Conservation (phyloP, 371 early-diverging fungal species). For the Lichtheimia ornata region DNA sequence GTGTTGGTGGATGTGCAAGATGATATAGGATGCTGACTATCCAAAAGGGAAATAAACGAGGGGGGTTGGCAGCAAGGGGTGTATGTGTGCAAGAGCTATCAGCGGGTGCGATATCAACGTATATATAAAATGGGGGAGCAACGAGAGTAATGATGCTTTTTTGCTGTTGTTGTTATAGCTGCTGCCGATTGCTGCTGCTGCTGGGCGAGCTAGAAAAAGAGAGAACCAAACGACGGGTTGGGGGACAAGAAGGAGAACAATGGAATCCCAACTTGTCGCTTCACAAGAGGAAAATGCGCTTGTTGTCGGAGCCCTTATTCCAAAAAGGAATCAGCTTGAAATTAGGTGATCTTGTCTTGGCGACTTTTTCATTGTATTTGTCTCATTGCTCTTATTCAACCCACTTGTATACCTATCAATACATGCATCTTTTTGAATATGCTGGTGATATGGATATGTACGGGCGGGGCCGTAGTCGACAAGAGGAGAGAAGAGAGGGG, state of each 20-base stretch:
- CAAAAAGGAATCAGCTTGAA: slow-evolving; percentile 15
- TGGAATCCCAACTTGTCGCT: not conserved
- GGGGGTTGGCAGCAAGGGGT: slow-evolving; percentile 14
- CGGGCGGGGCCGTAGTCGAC: not conserved
- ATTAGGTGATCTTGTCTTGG: slow-evolving; percentile 5
- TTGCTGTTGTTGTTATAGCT: not conserved
- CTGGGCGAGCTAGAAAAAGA: not conserved
- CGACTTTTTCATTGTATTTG: slow-evolving; percentile 2
- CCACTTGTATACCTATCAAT: not conserved
- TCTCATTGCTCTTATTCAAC: not conserved
- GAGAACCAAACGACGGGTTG: not conserved
- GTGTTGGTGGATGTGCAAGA: slow-evolving; percentile 1
- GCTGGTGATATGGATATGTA: slow-evolving; percentile 1
- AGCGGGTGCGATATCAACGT: slow-evolving; percentile 1
- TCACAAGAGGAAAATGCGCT: not conserved
- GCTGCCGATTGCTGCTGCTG: not conserved
- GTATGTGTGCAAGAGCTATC: not conserved
- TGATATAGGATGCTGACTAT: slow-evolving; percentile 1
- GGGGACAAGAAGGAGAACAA: slow-evolving; percentile 9
- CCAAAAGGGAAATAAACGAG: slow-evolving; percentile 10
- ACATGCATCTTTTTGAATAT: not conserved
- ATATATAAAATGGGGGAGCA: slow-evolving; percentile 8
- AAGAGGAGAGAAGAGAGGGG: not conserved
- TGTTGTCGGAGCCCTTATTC: slow-evolving; percentile 10
- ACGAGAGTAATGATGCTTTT: not conserved